Conservation (phyloP, 192 early-diverging fungal genomes). For the Chytriomyces hyalinus region DNA sequence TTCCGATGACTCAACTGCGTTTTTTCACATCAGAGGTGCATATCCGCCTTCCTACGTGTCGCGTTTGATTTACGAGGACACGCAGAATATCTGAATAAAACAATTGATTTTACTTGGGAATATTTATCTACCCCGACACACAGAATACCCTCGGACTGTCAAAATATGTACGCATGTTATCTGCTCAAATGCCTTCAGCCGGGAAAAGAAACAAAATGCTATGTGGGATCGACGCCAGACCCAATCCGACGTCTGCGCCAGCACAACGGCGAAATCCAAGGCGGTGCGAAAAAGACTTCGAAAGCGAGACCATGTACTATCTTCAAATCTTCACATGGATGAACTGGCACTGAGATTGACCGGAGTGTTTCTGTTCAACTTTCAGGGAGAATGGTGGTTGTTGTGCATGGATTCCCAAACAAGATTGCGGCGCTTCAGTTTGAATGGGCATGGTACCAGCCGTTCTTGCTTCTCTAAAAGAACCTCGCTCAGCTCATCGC, state of each 20-base stretch:
- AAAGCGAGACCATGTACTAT: slow-evolving; percentile 48
- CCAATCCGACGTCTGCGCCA: slow-evolving; percentile 54
- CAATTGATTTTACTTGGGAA: background rate
- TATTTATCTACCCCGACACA: too few relatives aligned
- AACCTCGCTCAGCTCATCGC: background rate
- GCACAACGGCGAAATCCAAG: slow-evolving; percentile 62
- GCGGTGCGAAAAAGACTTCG: slow-evolving; percentile 58
- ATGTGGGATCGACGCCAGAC: slow-evolving; percentile 64
- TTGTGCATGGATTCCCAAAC: slow-evolving; percentile 58
- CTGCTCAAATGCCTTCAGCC: slow-evolving; percentile 48
- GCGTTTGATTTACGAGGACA: slow-evolving; percentile 69
- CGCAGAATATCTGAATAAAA: background rate
- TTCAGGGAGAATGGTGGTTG: slow-evolving; percentile 51
- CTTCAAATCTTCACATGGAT: background rate
- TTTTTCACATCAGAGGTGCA: slow-evolving; percentile 55
- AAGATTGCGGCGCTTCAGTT: slow-evolving; percentile 55
- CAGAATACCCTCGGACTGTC: background rate
- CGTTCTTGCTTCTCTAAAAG: background rate
- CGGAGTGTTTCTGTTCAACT: background rate
- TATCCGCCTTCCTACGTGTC: slow-evolving; percentile 82
- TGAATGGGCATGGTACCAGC: slow-evolving; percentile 2
- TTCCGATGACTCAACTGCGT: too few relatives aligned
- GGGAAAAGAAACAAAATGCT: slow-evolving; percentile 40
- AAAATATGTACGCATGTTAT: slow-evolving; percentile 50
- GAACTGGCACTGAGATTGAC: too few relatives aligned